A percentile compares a stretch with the other conserved stretches of the same genome.
These are phyloP conservation scores for Diaporthe sp. DNA, from an alignment of 2,329 filamentous ascomycete species.

Conservation along the genomic window DNA sequence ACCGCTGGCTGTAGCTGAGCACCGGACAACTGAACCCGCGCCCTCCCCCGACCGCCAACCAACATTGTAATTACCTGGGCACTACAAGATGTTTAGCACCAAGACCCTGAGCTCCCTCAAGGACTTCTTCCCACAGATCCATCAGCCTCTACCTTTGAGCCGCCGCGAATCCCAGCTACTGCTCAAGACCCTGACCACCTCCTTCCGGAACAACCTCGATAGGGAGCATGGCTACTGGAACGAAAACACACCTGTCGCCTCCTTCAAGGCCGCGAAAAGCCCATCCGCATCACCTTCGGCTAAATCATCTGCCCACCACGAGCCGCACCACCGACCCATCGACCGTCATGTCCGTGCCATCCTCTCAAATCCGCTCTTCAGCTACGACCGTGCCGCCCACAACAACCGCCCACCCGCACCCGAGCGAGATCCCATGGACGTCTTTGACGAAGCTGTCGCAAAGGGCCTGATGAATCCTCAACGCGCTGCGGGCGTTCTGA, in stretches of 20 bases:
- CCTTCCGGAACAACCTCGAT: slow-evolving; percentile 70
- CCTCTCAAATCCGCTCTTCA: slow-evolving; percentile 69
- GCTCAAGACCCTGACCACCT: slow-evolving; percentile 67
- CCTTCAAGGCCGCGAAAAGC: slow-evolving; percentile 35
- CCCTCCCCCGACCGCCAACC: not conserved
- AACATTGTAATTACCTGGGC: slow-evolving; percentile 33
- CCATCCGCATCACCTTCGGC: slow-evolving; percentile 34
- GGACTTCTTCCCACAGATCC: slow-evolving; percentile 58
- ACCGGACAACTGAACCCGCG: not conserved
- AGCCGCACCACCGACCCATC: slow-evolving; percentile 51
- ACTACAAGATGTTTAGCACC: slow-evolving; percentile 49
- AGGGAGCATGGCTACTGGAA: slow-evolving; percentile 64
- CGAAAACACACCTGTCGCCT: slow-evolving; percentile 44
- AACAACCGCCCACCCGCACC: slow-evolving; percentile 23
- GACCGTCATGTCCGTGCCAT: slow-evolving; percentile 68
- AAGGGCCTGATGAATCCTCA: slow-evolving; percentile 68
- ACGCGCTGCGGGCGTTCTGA: slow-evolving; percentile 66
- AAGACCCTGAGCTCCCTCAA: slow-evolving; percentile 54
- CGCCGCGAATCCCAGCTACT: slow-evolving; percentile 65
- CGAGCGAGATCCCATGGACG: slow-evolving; percentile 61
- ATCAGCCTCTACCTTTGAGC: slow-evolving; percentile 66
- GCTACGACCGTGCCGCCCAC: slow-evolving; percentile 50
- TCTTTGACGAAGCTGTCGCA: slow-evolving; percentile 68
- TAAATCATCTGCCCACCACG: slow-evolving; percentile 31
- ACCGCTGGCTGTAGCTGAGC: not conserved